Conservation (phyloP, 2,329 filamentous ascomycete species). For the Neodidymelliopsis sp. region DNA sequence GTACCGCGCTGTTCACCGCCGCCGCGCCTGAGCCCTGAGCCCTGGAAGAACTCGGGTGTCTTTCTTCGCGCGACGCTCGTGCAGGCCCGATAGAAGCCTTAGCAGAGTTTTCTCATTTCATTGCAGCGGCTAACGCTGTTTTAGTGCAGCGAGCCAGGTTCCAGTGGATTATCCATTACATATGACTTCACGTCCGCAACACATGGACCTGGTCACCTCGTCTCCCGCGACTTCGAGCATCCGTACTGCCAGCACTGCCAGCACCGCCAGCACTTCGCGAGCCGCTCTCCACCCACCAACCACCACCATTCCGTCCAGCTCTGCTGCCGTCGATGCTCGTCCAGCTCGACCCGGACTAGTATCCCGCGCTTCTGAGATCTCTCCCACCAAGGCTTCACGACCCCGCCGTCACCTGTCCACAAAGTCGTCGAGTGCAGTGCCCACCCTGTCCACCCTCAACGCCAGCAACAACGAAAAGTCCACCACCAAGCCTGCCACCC, state of each 20-base stretch:
- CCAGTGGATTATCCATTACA: conserved; percentile 36
- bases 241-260: conserved; percentile 17
- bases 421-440: conserved; percentile 55
- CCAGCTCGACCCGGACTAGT: conserved; percentile 41
- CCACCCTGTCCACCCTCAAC: conserved; percentile 52
- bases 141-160: conserved; percentile 38
- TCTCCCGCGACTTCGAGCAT: conserved; percentile 21
- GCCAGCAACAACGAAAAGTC: conserved; percentile 37
- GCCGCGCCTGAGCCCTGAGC: conserved; percentile 21
- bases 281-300: conserved; percentile 22
- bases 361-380: conserved; percentile 40
- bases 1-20: conserved; percentile 38
- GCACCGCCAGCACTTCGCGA: conserved; percentile 27
- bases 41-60: conserved; percentile 37
- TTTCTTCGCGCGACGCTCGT: conserved; percentile 32
- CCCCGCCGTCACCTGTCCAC: conserved; percentile 41
- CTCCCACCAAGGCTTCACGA: conserved; percentile 36
- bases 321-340: conserved; percentile 39
- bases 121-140: conserved; percentile 41
- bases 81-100: conserved; percentile 42
- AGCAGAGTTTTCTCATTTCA: conserved; percentile 47
- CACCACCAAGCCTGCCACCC: conserved; percentile 27
- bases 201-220: conserved; percentile 31
- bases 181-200: conserved; percentile 44
- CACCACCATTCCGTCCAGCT: conserved; percentile 29